phyloP scores from a whole-genome alignment of 2,329 filamentous ascomycete genomes.

The Colletotrichum zoysiae region DNA sequence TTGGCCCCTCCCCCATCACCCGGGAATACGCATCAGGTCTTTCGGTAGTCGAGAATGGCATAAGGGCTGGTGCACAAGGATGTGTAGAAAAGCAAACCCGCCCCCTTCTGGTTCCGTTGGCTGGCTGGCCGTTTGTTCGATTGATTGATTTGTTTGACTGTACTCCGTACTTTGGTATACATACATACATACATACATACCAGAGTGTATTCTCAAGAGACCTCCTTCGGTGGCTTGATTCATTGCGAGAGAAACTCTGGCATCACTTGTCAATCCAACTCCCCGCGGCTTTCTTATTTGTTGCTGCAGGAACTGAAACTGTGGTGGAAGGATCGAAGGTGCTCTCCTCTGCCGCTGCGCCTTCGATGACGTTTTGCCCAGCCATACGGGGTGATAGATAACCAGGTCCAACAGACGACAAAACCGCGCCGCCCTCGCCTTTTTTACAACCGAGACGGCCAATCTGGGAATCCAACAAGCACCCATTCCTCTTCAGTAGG shows the following conservation, averaged over 20 bases:
- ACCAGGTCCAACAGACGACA: neutral
- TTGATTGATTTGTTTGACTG: neutral
- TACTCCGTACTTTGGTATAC: neutral
- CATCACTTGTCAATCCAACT: neutral
- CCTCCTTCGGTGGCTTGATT: neutral
- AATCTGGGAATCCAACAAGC: neutral
- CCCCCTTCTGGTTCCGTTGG: neutral
- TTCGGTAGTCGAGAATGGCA: conserved; percentile 3
- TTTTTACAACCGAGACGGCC: neutral
- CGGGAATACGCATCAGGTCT: conserved; percentile 25
- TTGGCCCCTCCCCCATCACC: conserved; percentile 13
- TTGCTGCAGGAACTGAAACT: conserved; percentile 14
- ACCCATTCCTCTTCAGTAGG: neutral
- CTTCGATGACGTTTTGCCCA: conserved; percentile 35
- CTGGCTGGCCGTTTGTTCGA: neutral
- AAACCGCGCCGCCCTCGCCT: neutral
- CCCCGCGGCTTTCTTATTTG: neutral
- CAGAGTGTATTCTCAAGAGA: neutral
- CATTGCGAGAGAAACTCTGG: neutral
- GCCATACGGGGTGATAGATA: conserved; percentile 1
- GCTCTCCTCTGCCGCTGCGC: neutral
- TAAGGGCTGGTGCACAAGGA: neutral
- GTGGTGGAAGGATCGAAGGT: conserved; percentile 8
- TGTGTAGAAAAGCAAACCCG: conserved; percentile 18
- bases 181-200: neutral